These are phyloP conservation scores for Moringa oleifera DNA, from an alignment of 345 rosid species.

Conservation along the genomic window DNA sequence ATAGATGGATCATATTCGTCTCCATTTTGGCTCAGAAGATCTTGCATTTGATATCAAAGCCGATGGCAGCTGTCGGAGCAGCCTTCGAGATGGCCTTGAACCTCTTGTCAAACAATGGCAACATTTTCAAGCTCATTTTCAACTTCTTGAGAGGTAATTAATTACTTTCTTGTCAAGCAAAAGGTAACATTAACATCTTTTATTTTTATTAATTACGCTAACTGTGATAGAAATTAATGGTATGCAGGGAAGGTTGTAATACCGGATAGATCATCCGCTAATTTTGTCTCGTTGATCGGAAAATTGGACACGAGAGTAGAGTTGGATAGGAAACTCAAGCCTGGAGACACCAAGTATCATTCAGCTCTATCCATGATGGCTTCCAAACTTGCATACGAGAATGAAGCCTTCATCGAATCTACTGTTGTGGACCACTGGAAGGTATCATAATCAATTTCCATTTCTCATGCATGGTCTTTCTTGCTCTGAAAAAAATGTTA, in stretches of 20 bases:
- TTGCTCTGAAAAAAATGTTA: too few species aligned
- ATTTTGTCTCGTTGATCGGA: conserved; percentile 40
- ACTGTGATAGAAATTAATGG: too few species aligned
- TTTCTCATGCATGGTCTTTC: too few species aligned
- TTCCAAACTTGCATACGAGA: conserved; percentile 62
- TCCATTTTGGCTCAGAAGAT: conserved; percentile 42
- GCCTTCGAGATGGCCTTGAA: conserved; percentile 36
- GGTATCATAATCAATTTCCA: too few species aligned
- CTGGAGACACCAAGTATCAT: conserved; percentile 35
- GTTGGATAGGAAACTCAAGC: conserved; percentile 36
- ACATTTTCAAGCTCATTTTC: conserved; percentile 23
- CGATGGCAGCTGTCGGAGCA: conserved; percentile 39
- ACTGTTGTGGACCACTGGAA: conserved; percentile 47
- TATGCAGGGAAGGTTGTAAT: conserved; percentile 39
- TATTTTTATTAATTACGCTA: too few species aligned
- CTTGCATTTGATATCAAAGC: conserved; percentile 30
- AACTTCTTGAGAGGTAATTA: conserved; percentile 32
- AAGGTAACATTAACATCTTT: too few species aligned
- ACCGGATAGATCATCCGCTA: conserved; percentile 39
- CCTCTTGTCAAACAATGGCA: conserved; percentile 37
- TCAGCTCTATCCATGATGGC: conserved; percentile 65
- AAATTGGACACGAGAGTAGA: conserved; percentile 38
- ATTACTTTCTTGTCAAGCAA: too few species aligned
- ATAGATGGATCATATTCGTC: conserved; percentile 55
- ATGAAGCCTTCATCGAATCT: conserved; percentile 37